Evolutionary conservation across 2,329 filamentous ascomycete genomes (phyloP).

Genomic region (Trichothecium roseum): DNA sequence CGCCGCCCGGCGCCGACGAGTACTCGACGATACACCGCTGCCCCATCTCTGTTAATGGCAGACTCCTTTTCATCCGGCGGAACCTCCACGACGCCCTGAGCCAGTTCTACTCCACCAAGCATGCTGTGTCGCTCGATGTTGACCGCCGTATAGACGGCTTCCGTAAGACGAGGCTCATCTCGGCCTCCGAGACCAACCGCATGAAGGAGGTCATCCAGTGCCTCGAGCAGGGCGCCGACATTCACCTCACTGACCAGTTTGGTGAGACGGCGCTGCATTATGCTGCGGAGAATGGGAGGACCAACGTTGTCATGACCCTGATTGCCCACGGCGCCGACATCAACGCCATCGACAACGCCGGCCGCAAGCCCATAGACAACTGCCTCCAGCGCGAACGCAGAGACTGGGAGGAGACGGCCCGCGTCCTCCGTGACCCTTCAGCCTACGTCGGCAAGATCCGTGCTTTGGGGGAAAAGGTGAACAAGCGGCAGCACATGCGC

Average conservation of each 20-base stretch:
- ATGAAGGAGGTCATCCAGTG: constrained; percentile 3
- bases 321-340: constrained; percentile 1
- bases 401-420: not conserved
- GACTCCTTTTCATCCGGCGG: constrained; percentile 3
- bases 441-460: not conserved
- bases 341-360: not conserved
- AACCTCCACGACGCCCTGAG: constrained; percentile 4
- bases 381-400: not conserved
- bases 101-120: constrained; percentile 3
- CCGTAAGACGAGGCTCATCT: constrained; percentile 6
- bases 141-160: constrained; percentile 4
- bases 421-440: not conserved
- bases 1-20: not conserved
- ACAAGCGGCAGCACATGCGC: not conserved
- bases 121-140: constrained; percentile 2
- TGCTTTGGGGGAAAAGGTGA: not conserved
- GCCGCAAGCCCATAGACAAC: not conserved
- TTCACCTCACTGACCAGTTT: constrained; percentile 3
- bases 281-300: constrained; percentile 4
- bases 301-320: constrained; percentile 1
- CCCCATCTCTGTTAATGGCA: constrained; percentile 5
- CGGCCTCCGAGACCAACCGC: constrained; percentile 5
- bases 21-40: constrained; percentile 4
- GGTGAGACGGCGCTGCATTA: constrained; percentile 7
- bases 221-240: constrained; percentile 5